Conservation (phyloP, 73 alveolate species). For the Symbiodinium pilosum region DNA sequence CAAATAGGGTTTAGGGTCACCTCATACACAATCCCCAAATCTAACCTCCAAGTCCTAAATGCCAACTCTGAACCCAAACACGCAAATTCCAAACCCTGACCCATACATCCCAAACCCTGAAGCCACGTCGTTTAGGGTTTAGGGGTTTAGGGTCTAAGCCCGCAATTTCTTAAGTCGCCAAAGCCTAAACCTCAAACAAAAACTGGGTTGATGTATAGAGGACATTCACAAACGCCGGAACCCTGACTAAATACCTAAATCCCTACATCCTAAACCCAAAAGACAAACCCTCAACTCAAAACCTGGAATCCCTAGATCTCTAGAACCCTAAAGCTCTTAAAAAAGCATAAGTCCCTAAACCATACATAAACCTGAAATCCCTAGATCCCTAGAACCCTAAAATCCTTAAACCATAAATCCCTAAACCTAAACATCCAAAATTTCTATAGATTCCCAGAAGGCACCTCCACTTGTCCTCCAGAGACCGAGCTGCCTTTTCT, state of each 20-base stretch:
- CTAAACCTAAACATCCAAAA: background rate
- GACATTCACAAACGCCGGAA: background rate
- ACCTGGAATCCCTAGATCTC: too few relatives aligned
- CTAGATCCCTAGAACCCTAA: background rate
- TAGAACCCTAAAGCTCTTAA: background rate
- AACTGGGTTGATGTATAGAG: background rate
- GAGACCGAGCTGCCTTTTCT: constrained; percentile 82
- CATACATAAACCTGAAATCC: background rate
- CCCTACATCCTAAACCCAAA: too few relatives aligned
- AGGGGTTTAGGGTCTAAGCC: background rate
- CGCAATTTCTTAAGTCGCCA: background rate
- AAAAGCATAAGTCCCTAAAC: background rate
- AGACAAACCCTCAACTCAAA: background rate
- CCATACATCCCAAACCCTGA: background rate
- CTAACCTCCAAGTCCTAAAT: too few relatives aligned
- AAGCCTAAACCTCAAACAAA: background rate
- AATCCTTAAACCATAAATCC: background rate
- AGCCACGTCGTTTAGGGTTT: background rate
- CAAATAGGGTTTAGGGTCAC: too few relatives aligned
- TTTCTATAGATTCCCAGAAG: background rate
- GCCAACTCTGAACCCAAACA: too few relatives aligned
- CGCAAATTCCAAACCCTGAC: background rate
- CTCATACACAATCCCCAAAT: too few relatives aligned
- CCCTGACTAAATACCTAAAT: too few relatives aligned
- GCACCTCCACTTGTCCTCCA: constrained; percentile 82